A percentile compares a stretch with the other conserved stretches of the same genome.
Conservation (phyloP, 176 grass and related monocot species). For the Hordeum marinum region DNA sequence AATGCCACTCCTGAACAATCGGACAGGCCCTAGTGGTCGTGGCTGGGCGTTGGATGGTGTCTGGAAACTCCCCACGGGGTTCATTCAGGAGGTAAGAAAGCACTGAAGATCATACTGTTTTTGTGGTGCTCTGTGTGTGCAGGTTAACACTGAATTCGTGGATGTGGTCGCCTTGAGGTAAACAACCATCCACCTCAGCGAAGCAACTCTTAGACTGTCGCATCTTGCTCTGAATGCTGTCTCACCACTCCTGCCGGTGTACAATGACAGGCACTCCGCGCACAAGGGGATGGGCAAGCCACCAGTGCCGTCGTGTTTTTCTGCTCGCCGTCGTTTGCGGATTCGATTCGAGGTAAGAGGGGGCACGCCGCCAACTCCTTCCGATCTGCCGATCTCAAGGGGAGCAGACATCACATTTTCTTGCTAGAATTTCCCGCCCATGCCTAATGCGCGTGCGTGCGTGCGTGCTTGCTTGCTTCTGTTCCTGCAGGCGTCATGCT, state of each 20-base stretch:
- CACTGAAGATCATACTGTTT: background rate
- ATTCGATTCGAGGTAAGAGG: background rate
- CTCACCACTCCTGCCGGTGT: background rate
- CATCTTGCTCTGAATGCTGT: background rate
- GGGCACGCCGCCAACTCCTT: background rate
- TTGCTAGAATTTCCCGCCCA: background rate
- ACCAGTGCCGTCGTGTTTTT: background rate
- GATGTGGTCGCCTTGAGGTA: conserved; percentile 95
- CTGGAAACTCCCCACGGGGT: conserved; percentile 95
- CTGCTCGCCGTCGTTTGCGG: background rate
- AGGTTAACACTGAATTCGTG: conserved; percentile 84
- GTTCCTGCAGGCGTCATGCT: background rate
- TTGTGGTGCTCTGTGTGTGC: conserved; percentile 14
- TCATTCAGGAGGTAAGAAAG: conserved; percentile 73
- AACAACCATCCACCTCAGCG: background rate
- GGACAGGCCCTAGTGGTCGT: conserved; percentile 73
- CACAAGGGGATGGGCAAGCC: conserved; percentile 13
- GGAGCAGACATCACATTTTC: background rate
- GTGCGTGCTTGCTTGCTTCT: too few species aligned
- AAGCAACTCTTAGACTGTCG: background rate
- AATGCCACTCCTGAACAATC: background rate
- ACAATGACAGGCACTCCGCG: conserved; percentile 49
- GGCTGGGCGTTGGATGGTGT: conserved; percentile 27
- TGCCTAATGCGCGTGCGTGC: too few species aligned
- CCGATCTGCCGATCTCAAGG: background rate